Evolutionary conservation across 2,329 filamentous ascomycete species (phyloP).

Genomic region (Chaetomium sp.): DNA sequence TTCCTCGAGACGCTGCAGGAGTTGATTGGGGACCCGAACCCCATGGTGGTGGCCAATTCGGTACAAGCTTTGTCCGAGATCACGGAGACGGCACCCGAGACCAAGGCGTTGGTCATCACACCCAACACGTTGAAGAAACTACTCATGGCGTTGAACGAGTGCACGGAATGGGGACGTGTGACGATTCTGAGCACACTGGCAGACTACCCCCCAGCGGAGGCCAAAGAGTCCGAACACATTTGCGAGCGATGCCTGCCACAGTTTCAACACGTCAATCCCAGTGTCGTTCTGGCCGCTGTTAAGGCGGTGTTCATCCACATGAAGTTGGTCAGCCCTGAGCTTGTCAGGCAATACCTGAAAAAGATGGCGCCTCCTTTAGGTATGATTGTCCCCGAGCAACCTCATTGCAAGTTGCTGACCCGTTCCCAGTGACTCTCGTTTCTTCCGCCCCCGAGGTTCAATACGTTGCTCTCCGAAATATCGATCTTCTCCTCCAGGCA

Average conservation of each 20-base stretch:
- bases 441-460: conserved; percentile 95
- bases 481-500: conserved; percentile 89
- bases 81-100: conserved; percentile 82
- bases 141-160: conserved; percentile 93
- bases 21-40: conserved; percentile 93
- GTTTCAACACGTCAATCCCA: conserved; percentile 97
- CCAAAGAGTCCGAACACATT: conserved; percentile 96
- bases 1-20: conserved; percentile 93
- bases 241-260: conserved; percentile 94
- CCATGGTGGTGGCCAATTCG: conserved; percentile 98
- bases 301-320: conserved; percentile 98
- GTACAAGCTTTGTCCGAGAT: conserved; percentile 93
- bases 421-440: conserved; percentile 74
- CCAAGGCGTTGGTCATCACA: conserved; percentile 76
- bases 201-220: conserved; percentile 77
- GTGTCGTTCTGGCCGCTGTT: conserved; percentile 93
- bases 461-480: conserved; percentile 93
- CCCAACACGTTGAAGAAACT: conserved; percentile 85
- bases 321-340: conserved; percentile 70
- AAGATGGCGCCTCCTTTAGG: conserved; percentile 97
- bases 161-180: conserved; percentile 95
- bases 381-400: conserved; percentile 36
- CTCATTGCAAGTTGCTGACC: conserved; percentile 20
- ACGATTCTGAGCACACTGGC: conserved; percentile 87
- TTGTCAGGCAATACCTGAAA: conserved; percentile 81